A percentile compares a stretch with the other conserved stretches of the same genome.
These are phyloP conservation scores for Rhododendron vialii DNA, from an alignment of 148 eudicot species.

Conservation along the genomic window DNA sequence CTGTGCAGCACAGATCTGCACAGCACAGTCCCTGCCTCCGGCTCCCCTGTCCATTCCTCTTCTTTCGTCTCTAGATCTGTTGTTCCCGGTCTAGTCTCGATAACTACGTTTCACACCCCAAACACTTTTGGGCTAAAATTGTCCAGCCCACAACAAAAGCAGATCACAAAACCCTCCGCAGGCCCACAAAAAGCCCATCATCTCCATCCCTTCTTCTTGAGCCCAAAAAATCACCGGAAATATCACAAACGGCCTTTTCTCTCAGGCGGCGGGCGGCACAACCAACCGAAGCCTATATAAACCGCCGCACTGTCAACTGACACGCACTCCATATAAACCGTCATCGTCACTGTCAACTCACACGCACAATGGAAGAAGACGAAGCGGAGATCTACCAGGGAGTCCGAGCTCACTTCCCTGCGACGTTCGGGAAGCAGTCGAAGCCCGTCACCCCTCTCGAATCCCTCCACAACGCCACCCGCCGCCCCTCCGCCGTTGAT, in stretches of 20 bases:
- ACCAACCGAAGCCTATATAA: background rate
- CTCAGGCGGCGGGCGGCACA: background rate
- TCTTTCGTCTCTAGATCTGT: too few species aligned
- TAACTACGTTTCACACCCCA: background rate
- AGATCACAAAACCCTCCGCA: background rate
- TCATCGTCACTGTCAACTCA: too few species aligned
- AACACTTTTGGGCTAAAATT: background rate
- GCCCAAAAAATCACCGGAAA: background rate
- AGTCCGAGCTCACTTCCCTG: slow-evolving; percentile 62
- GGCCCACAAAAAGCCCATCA: background rate
- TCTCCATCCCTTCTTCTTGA: background rate
- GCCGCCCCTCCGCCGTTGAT: slow-evolving; percentile 32
- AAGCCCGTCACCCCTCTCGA: slow-evolving; percentile 70
- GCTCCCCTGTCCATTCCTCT: too few species aligned
- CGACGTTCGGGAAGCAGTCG: slow-evolving; percentile 69
- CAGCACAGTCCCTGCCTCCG: too few species aligned
- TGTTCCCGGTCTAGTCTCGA: too few species aligned
- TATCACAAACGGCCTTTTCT: background rate
- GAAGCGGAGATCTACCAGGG: slow-evolving; percentile 75
- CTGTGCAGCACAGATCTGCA: too few species aligned
- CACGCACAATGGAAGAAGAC: slow-evolving; percentile 34
- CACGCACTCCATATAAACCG: background rate
- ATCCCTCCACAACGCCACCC: slow-evolving; percentile 70
- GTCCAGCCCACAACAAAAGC: background rate
- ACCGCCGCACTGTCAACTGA: background rate